Evolutionary conservation across 2,329 filamentous ascomycete species (phyloP), one percentile per base, ranked within the genome.

Genomic region (Elsinoe batatas): DNA sequence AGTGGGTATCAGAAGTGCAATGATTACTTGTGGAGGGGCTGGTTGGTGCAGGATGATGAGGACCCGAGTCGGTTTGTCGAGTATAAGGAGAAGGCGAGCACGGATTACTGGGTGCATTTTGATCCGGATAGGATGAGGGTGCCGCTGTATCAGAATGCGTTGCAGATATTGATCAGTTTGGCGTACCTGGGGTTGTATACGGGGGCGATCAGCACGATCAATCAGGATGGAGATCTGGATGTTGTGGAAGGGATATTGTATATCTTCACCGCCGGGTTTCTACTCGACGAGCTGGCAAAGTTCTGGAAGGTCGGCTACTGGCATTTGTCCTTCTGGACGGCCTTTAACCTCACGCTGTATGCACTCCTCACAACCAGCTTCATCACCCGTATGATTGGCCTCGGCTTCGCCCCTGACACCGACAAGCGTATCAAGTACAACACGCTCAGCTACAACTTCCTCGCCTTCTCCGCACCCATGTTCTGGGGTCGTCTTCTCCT

Each of bases 1-100:
- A 90, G 88, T 0, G 91, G 93, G 22, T 98, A 97, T 69, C 93
- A 97, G 64, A 95, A 94, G 72, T 97, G 91, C 67, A 89, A 97
- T 64, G 82, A 79, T 59, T 89, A 94, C 66, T 82, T 98, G 7
- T 98, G 93, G 93, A 82, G 83, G 59, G 93, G 93, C 18, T 98
- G 93, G 93, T 76, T 97, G 7, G 84, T 95, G n/a, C 93, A 98
- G 68, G 89, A 96, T 62, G 90, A 96, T 63, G 79, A 91, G 50
- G 91, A 97, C 63, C 87, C 91, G 0, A 83, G 84, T n/a, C 83
- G 83, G 53, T 98, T 98, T 67, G 79, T 96, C 54, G 85, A 91
- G 65, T 98, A 94, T 75, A 82, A 84, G 62, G 78, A 88, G 58
- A 89, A 89, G 67, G 88, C 85, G 58, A 87, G 91, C 67, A 83